These are phyloP conservation scores for Penicillium nucicola DNA, from an alignment of 495 filamentous ascomycete species.

Conservation along the genomic window DNA sequence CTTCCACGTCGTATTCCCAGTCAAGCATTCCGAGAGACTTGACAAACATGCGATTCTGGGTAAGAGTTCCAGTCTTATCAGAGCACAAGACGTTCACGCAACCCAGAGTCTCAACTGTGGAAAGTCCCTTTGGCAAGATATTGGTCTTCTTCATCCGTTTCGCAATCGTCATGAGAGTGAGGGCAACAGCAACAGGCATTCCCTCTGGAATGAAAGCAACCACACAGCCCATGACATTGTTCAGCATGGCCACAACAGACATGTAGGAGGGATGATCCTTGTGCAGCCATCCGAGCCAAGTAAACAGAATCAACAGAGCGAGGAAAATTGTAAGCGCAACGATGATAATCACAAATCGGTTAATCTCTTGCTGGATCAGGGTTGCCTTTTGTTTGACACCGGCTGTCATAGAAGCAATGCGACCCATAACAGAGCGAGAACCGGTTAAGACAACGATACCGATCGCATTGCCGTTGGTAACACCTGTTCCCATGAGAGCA, in stretches of 20 bases:
- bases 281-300: conserved; percentile 62
- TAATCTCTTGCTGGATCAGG: conserved; percentile 64
- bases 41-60: conserved; percentile 51
- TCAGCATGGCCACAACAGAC: conserved; percentile 63
- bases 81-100: conserved; percentile 69
- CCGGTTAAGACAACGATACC: conserved; percentile 64
- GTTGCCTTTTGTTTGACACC: conserved; percentile 62
- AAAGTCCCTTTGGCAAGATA: conserved; percentile 64
- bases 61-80: conserved; percentile 71
- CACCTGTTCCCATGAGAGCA: conserved; percentile 69
- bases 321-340: conserved; percentile 52
- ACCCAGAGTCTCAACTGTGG: conserved; percentile 71
- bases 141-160: conserved; percentile 63
- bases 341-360: conserved; percentile 64
- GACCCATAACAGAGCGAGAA: conserved; percentile 60
- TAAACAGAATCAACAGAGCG: conserved; percentile 52
- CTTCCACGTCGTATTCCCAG: conserved; percentile 23
- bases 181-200: conserved; percentile 64
- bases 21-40: conserved; percentile 39
- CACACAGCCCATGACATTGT: conserved; percentile 63
- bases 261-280: conserved; percentile 61
- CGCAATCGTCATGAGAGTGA: conserved; percentile 58
- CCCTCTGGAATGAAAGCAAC: conserved; percentile 75
- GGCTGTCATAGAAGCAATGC: conserved; percentile 65
- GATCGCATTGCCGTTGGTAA: conserved; percentile 60